phyloP scores from a whole-genome alignment of 345 rosid species.

The Angophora floribunda region DNA sequence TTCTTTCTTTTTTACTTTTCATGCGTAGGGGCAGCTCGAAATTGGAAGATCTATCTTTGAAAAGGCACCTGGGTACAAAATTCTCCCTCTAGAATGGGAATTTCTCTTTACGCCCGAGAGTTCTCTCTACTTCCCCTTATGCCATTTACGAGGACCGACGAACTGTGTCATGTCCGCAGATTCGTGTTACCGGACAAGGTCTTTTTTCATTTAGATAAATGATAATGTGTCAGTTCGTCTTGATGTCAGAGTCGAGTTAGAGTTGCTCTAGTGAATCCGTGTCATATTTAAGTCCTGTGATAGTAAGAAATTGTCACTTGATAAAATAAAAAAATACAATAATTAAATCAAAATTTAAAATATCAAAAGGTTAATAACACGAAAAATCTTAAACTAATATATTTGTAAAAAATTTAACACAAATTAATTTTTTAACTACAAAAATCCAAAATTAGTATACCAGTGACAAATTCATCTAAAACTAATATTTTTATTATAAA shows the following conservation, averaged over 20 bases:
- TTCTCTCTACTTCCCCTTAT: not conserved
- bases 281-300: not conserved
- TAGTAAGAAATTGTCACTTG: not conserved
- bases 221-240: not conserved
- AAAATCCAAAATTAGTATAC: no score
- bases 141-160: not conserved
- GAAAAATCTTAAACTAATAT: no score
- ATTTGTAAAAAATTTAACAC: no score
- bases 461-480: accelerated
- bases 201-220: not conserved
- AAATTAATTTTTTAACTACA: no score
- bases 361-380: not conserved
- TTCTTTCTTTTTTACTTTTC: not conserved
- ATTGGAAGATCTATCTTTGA: not conserved
- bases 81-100: not conserved
- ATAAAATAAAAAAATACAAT: not conserved
- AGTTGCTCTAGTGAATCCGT: not conserved
- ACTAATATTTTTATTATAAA: no score
- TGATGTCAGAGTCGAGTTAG: not conserved
- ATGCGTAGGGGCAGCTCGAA: not conserved
- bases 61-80: not conserved
- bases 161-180: not conserved
- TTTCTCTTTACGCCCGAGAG: not conserved
- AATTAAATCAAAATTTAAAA: not conserved
- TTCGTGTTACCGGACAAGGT: not conserved